Percentiles rank a stretch among this genome's conserved stretches.
These are phyloP conservation scores for Chaetomium sp. DNA, from an alignment of 2,329 filamentous ascomycete species.

Conservation along the genomic window DNA sequence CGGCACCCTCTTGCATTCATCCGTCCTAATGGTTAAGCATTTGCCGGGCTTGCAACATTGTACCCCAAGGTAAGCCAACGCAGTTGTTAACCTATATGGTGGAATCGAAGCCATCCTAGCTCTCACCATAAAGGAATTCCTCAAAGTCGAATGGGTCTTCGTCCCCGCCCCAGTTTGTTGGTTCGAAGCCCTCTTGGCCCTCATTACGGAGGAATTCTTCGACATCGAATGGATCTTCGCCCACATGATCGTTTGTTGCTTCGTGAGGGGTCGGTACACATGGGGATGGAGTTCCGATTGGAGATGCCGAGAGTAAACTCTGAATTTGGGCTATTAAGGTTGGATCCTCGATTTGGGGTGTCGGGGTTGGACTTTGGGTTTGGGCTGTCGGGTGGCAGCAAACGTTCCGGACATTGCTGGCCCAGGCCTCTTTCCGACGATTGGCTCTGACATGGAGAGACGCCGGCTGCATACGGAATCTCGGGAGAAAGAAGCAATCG, in stretches of 20 bases:
- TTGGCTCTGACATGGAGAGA: neutral
- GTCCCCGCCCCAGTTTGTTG: too few species aligned
- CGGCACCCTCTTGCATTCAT: too few species aligned
- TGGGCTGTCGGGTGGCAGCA: neutral
- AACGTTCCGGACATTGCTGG: neutral
- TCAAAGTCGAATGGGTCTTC: neutral
- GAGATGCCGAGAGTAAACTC: neutral
- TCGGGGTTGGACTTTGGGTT: neutral
- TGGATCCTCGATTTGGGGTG: neutral
- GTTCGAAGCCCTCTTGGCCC: too few species aligned
- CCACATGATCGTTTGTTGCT: neutral
- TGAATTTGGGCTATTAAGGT: neutral
- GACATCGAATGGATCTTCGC: neutral
- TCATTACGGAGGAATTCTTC: too few species aligned
- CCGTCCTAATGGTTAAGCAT: too few species aligned
- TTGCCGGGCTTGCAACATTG: too few species aligned
- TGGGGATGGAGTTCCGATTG: neutral
- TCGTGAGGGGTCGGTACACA: neutral
- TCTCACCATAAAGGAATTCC: neutral
- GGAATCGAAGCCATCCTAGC: neutral
- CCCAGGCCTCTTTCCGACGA: neutral
- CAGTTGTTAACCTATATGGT: too few species aligned
- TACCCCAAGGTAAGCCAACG: too few species aligned
- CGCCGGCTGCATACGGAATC: neutral
- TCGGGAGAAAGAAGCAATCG: slow-evolving; percentile 5